Evolutionary conservation across 345 rosid species (phyloP), one percentile per base, ranked within the genome.

Genomic region (Citrus trifoliata): DNA sequence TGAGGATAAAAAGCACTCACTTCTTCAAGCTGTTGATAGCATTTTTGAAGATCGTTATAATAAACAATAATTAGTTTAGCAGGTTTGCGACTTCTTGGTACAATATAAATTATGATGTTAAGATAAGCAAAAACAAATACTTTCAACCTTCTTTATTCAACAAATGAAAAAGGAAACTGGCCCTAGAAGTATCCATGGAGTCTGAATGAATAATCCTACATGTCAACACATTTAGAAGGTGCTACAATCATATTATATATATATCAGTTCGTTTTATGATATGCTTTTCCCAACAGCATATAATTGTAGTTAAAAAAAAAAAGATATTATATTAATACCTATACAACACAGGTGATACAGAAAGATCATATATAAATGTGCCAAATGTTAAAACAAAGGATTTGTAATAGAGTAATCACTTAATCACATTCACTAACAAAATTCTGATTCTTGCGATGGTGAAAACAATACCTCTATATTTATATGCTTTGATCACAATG

Each of bases 401-500:
- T 69, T 21, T 21, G 38, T 19, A 28, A 30, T 37, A 0, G 16
- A 12, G 7, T 4, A 2, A 67, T 55, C 19, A 25, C 73, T 77
- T 40, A 40, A 56, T 40, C 74, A 27, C 10, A 35, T 13, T 37
- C 74, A 35, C 42, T 6, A 42, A 35, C 58, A 40, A 68, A 28
- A 59, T 67, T 56, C 53, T 40, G 67, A 77, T 58, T 55, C 67
- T 67, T 28, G 33, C 19, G 6, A 76, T 27, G 18, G 70, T 28
- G 60, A 67, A 58, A 6, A 68, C 38, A 59, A 55, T 63, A 75
- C 78, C 60, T 80, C 80, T 19, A 27, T 35, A 35, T 38, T 61
- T 73, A 32, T 60, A 55, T 13, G 51, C 25, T 42, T 33, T 14
- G 25, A 67, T 89, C 82, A 92, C 73, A 83, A 25, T 32, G 82